phyloP scores from a whole-genome alignment of 345 rosid species.

The Melaleuca alternifolia region DNA sequence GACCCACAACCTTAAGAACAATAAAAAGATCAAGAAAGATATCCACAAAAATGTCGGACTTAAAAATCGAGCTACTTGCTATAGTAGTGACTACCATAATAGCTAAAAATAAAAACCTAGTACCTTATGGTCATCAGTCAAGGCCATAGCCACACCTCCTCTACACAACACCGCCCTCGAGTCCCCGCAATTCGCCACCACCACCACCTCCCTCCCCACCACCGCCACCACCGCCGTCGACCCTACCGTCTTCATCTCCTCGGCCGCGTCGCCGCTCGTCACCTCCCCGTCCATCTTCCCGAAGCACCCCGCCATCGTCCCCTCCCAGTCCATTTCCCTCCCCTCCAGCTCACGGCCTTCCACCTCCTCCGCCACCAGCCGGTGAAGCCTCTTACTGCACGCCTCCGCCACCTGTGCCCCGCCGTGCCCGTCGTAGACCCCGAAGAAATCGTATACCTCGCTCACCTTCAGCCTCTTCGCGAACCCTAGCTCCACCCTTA shows the following conservation, averaged over 20 bases:
- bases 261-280: neutral
- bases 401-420: conserved; percentile 55
- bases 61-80: neutral
- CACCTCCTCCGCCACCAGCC: conserved; percentile 26
- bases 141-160: conserved; percentile 21
- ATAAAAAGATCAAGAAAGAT: neutral
- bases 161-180: conserved; percentile 33
- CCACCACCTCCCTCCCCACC: conserved; percentile 22
- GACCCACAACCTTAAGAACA: neutral
- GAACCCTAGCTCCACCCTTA: conserved; percentile 37
- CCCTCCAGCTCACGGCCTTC: neutral
- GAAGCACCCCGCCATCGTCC: conserved; percentile 36
- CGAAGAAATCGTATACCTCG: conserved; percentile 34
- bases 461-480: conserved; percentile 1
- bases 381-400: conserved; percentile 47
- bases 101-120: neutral
- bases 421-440: conserved; percentile 69
- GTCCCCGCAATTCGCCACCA: conserved; percentile 41
- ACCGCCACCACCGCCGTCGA: conserved; percentile 41
- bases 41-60: neutral
- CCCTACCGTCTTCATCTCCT: conserved; percentile 18
- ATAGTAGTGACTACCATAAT: neutral
- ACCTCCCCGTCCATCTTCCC: conserved; percentile 40
- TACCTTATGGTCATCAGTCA: conserved; percentile 37
- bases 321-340: conserved; percentile 29